phyloP scores from a whole-genome alignment of 164 flowering plant species.

The Buxus sempervirens region DNA sequence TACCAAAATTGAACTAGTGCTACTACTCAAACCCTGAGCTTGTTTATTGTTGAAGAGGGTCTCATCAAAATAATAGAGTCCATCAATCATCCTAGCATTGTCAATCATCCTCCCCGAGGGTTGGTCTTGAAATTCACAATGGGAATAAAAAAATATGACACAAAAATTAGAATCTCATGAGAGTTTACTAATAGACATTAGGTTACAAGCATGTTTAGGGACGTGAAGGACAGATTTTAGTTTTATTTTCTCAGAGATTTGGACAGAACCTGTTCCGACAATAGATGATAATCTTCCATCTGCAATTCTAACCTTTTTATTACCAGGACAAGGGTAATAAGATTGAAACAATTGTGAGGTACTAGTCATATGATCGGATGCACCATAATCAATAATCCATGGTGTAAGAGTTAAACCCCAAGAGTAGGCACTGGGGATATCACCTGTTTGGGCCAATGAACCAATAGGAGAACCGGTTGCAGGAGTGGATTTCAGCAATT shows the following conservation, averaged over 20 bases:
- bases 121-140: constrained; percentile 15
- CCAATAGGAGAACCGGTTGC: no score
- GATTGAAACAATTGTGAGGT: no score
- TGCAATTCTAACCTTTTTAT: background rate
- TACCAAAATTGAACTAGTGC: background rate
- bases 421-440: no score
- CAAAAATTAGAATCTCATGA: background rate
- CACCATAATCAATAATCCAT: background rate
- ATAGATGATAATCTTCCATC: constrained; percentile 2
- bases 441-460: no score
- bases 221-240: constrained; percentile 6
- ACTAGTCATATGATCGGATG: background rate
- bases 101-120: constrained; percentile 22
- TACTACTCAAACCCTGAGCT: constrained; percentile 8
- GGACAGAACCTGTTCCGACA: background rate
- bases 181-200: constrained; percentile 2
- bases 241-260: background rate
- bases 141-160: constrained; percentile 4
- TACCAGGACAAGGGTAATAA: background rate
- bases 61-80: constrained; percentile 9
- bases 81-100: constrained; percentile 15
- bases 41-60: background rate
- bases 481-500: no score
- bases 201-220: constrained; percentile 1
- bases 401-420: no score